Evolutionary conservation across 2,329 filamentous ascomycete genomes (phyloP), one percentile per base, ranked within the genome.

Genomic region (Chaetomiaceae sp.): DNA sequence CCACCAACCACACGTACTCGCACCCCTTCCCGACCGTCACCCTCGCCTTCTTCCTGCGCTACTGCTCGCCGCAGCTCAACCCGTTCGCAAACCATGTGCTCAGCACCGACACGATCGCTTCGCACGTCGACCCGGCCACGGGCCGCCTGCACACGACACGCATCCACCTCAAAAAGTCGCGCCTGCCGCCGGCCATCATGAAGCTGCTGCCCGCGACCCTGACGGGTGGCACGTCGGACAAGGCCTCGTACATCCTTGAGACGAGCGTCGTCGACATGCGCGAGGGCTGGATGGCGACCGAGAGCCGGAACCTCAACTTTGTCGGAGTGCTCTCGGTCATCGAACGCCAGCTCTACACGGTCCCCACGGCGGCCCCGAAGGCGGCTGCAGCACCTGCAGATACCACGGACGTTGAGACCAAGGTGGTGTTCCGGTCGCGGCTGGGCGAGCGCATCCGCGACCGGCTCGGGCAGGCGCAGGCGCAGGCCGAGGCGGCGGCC

Each of bases 1-100:
- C 76, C 44, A 81, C 79, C 58, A 80, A 77, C 67, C 84, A 86
- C 65, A 79, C 76, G 60, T 89, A 90, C 74, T 76, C 82, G 55
- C 88, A 91, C 67, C 83, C 85, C 39, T 91, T 91, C 70, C 82
- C 86, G 52, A 86, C 86, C 64, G 87, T 93, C 52, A 88, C 86
- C 39, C 83, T 93, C 65, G 87, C 87, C 69, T 93, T 88, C 75
- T 93, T 91, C 69, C 83, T 93, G 40, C 86, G 87, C 55, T 93
- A 93, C 68, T 88, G 86, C 49, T 79, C 76, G 5, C 75, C 76
- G 24, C 72, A 78, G 55, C 69, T 78, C 55, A 93, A 91, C 61
- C 87, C 87, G 6, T 90, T 91, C 70, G 83, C 83, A 55, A 81
- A 78, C 53, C 87, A 93, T 69, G 87, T 93, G 43, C 72, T 89